Base-by-base conservation (phyloP, 2,329 filamentous ascomycete species). In the Talaromyces amestolkiae region DNA sequence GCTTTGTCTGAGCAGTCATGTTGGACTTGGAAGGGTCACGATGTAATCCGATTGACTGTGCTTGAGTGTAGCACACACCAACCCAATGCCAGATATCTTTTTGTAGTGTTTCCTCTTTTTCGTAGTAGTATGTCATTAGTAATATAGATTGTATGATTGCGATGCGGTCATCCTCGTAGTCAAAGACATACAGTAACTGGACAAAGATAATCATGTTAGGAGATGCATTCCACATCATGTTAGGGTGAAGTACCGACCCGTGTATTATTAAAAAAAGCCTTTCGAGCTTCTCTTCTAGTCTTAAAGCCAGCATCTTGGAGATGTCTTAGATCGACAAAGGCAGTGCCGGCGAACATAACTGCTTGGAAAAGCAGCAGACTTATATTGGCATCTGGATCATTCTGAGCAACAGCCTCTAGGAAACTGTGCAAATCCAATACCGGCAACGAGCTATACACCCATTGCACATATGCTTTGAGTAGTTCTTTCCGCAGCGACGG, bases 61-160 rank as follows among this genome's bases (percentile, higher is more conserved):
- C 92, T 58, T 95, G 83, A 4, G 91, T 95, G 64, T 94, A 93
- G 47, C 92, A 92, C 24, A 96, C 90, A 17, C 92, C 92, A 87
- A 96, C 95, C 92, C 92, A 96, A 73, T 96, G 92, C 90, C 92
- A 95, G 56, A 92, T 96, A 75, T 96, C 93, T 77, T 96, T 95
- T 74, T 95, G 91, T 73, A 74, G 72, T 51, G 95, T 91, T 75
- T 96, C 92, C 2, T 92, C 91, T 9, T 91, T 93, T 79, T 96
- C 92, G 75, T 96, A 96, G 89, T 93, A 96, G 76, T 95, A 96
- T 6, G 92, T 96, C 89, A 96, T 92, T 64, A 96, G 84, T 27
- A 97, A 82, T 8, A 96, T 82, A 9, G 91, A 88, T 77, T 97
- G 93, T 27, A 96, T 89, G 39, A 96, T 86, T 33, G 91, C 86